Conservation (phyloP, 768 basidiomycete genomes). For the Trametes maxima region DNA sequence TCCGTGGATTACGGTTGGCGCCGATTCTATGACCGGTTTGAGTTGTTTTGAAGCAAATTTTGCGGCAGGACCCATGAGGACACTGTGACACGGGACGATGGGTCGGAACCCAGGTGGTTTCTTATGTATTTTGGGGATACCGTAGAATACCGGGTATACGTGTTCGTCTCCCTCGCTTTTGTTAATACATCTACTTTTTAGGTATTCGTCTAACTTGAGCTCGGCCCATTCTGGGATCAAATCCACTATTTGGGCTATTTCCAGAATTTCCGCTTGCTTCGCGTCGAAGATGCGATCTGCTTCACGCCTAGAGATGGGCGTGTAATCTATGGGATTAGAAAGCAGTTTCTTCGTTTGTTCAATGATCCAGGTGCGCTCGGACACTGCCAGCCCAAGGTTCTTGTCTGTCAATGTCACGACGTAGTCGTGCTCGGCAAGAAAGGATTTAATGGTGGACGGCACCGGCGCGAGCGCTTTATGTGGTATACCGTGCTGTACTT, state of each 20-base stretch:
- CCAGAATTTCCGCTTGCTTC: not conserved
- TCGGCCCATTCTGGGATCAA: not conserved
- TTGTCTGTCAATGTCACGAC: not conserved
- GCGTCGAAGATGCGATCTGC: not conserved
- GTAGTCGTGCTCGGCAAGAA: not conserved
- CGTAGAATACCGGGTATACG: slow-evolving; percentile 26
- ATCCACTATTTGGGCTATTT: not conserved
- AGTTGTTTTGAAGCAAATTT: slow-evolving; percentile 37
- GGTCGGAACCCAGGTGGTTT: slow-evolving; percentile 32
- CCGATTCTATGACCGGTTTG: slow-evolving; percentile 34
- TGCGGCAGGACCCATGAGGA: slow-evolving; percentile 33
- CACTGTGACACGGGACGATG: slow-evolving; percentile 38
- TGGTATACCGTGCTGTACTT: too few species aligned
- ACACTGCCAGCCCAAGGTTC: not conserved
- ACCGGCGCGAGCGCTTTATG: too few species aligned
- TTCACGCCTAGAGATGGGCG: not conserved
- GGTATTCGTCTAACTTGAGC: not conserved
- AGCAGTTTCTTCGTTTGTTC: slow-evolving; percentile 1
- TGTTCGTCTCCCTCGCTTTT: not conserved
- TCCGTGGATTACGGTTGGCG: slow-evolving; percentile 35
- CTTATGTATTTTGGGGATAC: slow-evolving; percentile 42
- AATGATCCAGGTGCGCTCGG: not conserved
- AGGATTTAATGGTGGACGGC: not conserved
- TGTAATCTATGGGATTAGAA: not conserved
- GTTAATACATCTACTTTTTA: not conserved